These are phyloP conservation scores for Debaryomycetaceae sp. DNA, from an alignment of 1,139 yeast species.

Conservation along the genomic window DNA sequence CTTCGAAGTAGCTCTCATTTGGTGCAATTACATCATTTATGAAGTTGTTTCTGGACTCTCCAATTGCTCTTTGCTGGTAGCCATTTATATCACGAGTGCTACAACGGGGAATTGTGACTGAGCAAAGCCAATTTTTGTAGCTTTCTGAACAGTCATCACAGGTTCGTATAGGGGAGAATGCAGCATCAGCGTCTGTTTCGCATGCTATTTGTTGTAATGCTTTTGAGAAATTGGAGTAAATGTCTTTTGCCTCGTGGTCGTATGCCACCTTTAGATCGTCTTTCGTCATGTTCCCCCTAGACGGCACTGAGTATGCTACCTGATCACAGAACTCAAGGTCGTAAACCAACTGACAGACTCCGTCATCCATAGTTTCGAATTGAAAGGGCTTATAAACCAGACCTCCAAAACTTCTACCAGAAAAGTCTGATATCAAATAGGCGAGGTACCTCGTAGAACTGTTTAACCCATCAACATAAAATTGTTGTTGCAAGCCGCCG, in stretches of 20 bases:
- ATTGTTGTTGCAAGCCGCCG: constrained; percentile 54
- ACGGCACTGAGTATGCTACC: constrained; percentile 89
- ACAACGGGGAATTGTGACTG: constrained; percentile 89
- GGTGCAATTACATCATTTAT: constrained; percentile 61
- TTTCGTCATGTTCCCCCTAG: constrained; percentile 26
- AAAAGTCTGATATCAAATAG: constrained; percentile 54
- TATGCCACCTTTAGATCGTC: constrained; percentile 39
- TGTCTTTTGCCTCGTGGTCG: constrained; percentile 56
- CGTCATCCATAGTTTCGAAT: constrained; percentile 56
- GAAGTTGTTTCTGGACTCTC: constrained; percentile 59
- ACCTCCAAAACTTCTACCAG: constrained; percentile 54
- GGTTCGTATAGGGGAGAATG: constrained; percentile 68
- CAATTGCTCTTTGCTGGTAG: constrained; percentile 44
- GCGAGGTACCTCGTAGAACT: constrained; percentile 63
- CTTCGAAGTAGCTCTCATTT: constrained; percentile 61
- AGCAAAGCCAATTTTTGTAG: constrained; percentile 86
- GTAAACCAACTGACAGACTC: constrained; percentile 70
- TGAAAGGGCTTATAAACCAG: constrained; percentile 55
- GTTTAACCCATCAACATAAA: constrained; percentile 59
- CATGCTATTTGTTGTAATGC: constrained; percentile 79
- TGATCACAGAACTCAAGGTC: constrained; percentile 72
- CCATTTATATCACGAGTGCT: constrained; percentile 47
- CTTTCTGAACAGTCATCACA: constrained; percentile 72
- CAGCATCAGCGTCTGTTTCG: constrained; percentile 63
- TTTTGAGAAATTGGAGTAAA: constrained; percentile 65